These are phyloP conservation scores for Venustampulla echinocandica DNA, from an alignment of 495 filamentous ascomycete species.

Conservation along the genomic window DNA sequence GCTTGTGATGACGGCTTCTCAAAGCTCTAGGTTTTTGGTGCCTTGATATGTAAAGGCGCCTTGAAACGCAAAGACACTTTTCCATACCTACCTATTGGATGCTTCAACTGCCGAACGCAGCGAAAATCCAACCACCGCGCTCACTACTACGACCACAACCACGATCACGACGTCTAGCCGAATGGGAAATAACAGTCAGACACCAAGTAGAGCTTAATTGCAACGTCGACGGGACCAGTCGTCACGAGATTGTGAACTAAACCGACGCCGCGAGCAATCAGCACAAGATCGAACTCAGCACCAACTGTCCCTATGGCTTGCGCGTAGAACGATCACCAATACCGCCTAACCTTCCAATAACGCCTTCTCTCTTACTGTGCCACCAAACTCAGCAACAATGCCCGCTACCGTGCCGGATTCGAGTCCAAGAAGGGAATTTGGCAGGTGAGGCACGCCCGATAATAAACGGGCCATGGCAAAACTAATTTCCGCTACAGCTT, in stretches of 20 bases:
- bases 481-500: conserved; percentile 4
- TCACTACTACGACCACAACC: too few species aligned
- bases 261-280: conserved; percentile 2
- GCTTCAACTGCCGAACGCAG: too few species aligned
- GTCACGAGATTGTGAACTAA: neutral
- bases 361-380: too few species aligned
- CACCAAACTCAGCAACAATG: conserved; percentile 1
- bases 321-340: neutral
- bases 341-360: neutral
- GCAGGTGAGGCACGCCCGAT: conserved; percentile 2
- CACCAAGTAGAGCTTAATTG: neutral
- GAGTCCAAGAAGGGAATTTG: conserved; percentile 11
- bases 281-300: conserved; percentile 5
- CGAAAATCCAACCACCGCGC: too few species aligned
- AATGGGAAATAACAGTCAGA: too few species aligned
- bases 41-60: too few species aligned
- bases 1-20: too few species aligned
- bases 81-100: too few species aligned
- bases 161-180: too few species aligned
- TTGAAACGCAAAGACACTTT: too few species aligned
- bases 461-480: neutral
- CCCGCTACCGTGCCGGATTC: neutral
- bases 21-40: too few species aligned
- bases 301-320: neutral
- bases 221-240: conserved; percentile 3